Evolutionary conservation across 2,329 filamentous ascomycete species (phyloP).

Genomic region (Aspergillus hortae): DNA sequence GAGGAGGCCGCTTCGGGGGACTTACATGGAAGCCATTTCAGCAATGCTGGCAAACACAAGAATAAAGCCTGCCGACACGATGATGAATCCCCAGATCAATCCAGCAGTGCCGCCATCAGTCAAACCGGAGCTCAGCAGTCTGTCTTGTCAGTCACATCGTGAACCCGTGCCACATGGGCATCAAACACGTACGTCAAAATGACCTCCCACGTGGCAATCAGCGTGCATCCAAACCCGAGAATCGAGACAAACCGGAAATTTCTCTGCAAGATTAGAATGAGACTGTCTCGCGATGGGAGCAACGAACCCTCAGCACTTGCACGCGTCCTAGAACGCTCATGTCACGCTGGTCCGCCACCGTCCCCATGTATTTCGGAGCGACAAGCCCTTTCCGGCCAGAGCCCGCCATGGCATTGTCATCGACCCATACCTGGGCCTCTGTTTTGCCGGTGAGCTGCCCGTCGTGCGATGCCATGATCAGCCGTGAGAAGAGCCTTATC

Average conservation of each 20-base stretch:
- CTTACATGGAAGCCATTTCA: conserved; percentile 44
- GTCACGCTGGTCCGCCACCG: conserved; percentile 32
- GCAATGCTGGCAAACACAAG: conserved; percentile 38
- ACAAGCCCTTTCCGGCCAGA: conserved; percentile 26
- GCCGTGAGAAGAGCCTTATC: no score
- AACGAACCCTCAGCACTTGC: conserved; percentile 36
- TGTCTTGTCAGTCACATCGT: conserved; percentile 9
- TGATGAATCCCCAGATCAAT: conserved; percentile 37
- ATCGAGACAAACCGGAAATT: conserved; percentile 46
- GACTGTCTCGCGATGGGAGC: conserved; percentile 1
- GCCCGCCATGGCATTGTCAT: conserved; percentile 15
- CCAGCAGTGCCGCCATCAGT: conserved; percentile 37
- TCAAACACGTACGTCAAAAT: conserved; percentile 34
- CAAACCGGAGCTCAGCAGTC: conserved; percentile 27
- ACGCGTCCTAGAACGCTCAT: conserved; percentile 38
- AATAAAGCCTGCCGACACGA: conserved; percentile 28
- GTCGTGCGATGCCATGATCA: neutral
- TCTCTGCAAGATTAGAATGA: conserved; percentile 25
- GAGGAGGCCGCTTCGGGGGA: neutral
- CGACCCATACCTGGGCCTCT: neutral
- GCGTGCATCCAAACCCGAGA: conserved; percentile 42
- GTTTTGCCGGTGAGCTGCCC: neutral
- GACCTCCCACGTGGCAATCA: conserved; percentile 44
- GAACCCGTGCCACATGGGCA: conserved; percentile 9
- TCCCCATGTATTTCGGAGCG: conserved; percentile 36